Base-by-base conservation (phyloP, 1,284 basidiomycete genomes). In the Leccinum idahoense region DNA sequence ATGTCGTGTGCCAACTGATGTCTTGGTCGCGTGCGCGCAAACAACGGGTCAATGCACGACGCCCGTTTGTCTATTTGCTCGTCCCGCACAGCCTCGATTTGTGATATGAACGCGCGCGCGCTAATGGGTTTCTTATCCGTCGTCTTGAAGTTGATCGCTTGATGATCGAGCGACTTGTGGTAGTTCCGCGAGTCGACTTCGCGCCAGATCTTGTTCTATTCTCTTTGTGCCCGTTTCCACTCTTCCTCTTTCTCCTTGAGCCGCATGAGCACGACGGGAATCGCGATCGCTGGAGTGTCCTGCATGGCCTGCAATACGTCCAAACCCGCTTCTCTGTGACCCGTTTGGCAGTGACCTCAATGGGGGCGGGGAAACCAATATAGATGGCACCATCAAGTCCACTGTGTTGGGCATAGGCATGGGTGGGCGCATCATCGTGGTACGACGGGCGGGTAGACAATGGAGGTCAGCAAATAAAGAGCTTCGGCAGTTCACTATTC, bases 141-240 rank as follows among this genome's bases (percentile, higher is more conserved):
- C 23, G 86, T 82, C 80, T 96, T 96, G 85, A 96, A 97, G 64
- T 87, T 86, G 70, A 96, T 90, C 14, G 89, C 92, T 74, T 97
- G 94, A 74, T 97, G 94, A 74, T 98, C 96, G 67, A 98, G 82
- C 57, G 90, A 91, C 81, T 95, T 96, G 77, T 88, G 85, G 74
- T 93, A 98, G 78, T 98, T 98, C 68, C 92, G 83, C 51, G 92
- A 92, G 72, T 98, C 96, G 23, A 98, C 93, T 79, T 98, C 96
- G 61, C 96, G 82, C 96, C 96, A 99, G 58, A 98, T 93, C 74
- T 96, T 94, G 80, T 98, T 98, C 96, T 96, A 99, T 78, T 98
- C 96, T 65, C 94, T 80, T 76, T 98, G 93, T n/a, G 94, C 95
- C n/a, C 93, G 85, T 78, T 96, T 97, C 96, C 96, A 99, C 75